These are phyloP conservation scores for Erodium trifolium DNA, from an alignment of 441 rosid species.

Conservation along the genomic window DNA sequence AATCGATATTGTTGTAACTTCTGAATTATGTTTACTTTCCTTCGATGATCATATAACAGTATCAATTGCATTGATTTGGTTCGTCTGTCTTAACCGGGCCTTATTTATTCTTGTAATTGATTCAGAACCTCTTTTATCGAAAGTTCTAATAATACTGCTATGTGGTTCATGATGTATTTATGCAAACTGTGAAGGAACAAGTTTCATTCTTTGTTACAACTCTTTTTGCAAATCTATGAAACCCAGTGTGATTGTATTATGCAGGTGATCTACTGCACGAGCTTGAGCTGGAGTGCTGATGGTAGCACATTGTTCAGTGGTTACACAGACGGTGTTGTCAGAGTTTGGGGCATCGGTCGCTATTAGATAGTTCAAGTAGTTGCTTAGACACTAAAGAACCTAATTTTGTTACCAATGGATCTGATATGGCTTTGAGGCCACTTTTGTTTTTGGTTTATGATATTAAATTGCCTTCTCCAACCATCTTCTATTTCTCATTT, in stretches of 20 bases:
- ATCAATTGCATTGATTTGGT: too few species aligned
- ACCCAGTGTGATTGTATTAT: neutral
- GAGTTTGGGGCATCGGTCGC: slow-evolving; percentile 98
- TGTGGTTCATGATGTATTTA: neutral
- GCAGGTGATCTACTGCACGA: slow-evolving; percentile 85
- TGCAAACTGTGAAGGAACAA: neutral
- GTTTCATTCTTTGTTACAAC: neutral
- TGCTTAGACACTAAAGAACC: neutral
- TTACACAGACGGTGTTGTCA: slow-evolving; percentile 86
- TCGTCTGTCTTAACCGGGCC: too few species aligned
- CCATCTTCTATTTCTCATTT: too few species aligned
- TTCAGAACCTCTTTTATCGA: neutral
- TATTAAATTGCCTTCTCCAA: neutral
- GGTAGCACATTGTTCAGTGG: slow-evolving; percentile 97
- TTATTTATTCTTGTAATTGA: too few species aligned
- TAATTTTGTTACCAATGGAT: neutral
- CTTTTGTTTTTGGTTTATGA: neutral
- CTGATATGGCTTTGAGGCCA: neutral
- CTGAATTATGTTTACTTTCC: neutral
- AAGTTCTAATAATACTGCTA: neutral
- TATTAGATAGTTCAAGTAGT: slow-evolving; percentile 28
- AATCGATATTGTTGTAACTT: neutral
- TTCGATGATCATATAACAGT: neutral
- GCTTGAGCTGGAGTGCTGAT: slow-evolving; percentile 90
- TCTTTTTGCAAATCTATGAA: neutral